Conservation (phyloP, 768 basidiomycete species). For the Naganishia vaughanmartiniae region DNA sequence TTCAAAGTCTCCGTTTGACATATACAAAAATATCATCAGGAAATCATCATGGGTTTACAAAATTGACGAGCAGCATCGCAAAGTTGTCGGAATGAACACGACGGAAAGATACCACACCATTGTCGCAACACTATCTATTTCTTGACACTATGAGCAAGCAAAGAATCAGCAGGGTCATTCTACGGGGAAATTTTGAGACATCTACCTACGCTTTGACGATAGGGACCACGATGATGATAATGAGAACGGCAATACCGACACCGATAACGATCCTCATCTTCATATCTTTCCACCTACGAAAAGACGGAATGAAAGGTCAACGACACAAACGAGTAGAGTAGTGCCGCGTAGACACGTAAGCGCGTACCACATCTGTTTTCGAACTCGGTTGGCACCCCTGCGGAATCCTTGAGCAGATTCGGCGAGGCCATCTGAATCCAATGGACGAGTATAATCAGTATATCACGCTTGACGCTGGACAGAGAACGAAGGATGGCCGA, state of each 20-base stretch:
- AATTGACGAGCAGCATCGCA: not conserved
- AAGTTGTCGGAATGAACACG: not conserved
- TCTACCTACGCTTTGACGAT: conserved; percentile 72
- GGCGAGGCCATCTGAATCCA: conserved; percentile 77
- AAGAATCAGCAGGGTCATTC: not conserved
- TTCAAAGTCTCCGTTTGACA: too few relatives aligned
- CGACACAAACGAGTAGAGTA: not conserved
- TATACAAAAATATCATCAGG: not conserved
- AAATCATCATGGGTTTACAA: conserved; percentile 14
- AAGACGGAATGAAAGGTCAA: not conserved
- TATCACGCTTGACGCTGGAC: too few relatives aligned
- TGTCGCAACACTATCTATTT: not conserved
- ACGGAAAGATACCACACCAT: not conserved
- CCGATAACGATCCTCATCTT: conserved; percentile 98
- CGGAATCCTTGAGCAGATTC: conserved; percentile 99
- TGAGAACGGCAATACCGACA: conserved; percentile 79
- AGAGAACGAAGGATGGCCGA: not conserved
- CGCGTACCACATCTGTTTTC: conserved; percentile 70
- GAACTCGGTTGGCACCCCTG: conserved; percentile 91
- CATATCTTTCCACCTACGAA: conserved; percentile 80
- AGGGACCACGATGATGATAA: conserved; percentile 92
- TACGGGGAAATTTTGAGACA: not conserved
- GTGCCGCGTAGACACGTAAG: too few relatives aligned
- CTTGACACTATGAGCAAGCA: not conserved
- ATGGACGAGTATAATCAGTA: not conserved